Conservation (phyloP, 179 eudicot species). For the Heliamphora pulchella region DNA sequence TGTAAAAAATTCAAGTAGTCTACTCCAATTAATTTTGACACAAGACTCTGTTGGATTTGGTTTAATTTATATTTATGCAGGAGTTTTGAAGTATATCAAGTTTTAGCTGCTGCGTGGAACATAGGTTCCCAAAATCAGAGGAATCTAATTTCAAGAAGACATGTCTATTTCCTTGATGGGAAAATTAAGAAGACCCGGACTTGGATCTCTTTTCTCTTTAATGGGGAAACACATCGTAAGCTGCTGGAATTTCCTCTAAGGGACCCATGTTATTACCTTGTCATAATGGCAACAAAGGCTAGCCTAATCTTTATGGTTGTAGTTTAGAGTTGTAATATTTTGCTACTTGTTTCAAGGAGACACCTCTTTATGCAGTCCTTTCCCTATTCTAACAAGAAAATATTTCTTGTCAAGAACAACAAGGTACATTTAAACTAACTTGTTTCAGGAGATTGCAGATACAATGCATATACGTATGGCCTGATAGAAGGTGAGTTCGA, state of each 20-base stretch:
- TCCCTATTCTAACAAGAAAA: not conserved
- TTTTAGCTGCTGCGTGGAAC: not conserved
- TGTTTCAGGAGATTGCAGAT: not conserved
- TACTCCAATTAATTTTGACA: no score
- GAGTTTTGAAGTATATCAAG: not conserved
- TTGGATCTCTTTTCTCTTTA: not conserved
- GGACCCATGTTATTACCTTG: not conserved
- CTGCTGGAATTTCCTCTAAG: not conserved
- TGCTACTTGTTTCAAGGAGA: not conserved
- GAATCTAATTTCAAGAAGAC: not conserved
- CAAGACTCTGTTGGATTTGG: no score
- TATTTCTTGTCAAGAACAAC: not conserved
- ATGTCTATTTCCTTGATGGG: not conserved
- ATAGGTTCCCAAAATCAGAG: not conserved
- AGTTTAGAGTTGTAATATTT: not conserved
- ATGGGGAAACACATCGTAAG: not conserved
- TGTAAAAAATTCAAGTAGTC: no score
- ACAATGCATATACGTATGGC: not conserved
- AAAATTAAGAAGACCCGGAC: no score
- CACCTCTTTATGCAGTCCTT: not conserved
- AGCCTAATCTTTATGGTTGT: not conserved
- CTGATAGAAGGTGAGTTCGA: not conserved
- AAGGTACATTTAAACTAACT: not conserved
- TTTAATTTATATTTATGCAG: not conserved
- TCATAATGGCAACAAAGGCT: not conserved